Base-by-base conservation (phyloP, 768 basidiomycete species). In the Heimioporus sp. region DNA sequence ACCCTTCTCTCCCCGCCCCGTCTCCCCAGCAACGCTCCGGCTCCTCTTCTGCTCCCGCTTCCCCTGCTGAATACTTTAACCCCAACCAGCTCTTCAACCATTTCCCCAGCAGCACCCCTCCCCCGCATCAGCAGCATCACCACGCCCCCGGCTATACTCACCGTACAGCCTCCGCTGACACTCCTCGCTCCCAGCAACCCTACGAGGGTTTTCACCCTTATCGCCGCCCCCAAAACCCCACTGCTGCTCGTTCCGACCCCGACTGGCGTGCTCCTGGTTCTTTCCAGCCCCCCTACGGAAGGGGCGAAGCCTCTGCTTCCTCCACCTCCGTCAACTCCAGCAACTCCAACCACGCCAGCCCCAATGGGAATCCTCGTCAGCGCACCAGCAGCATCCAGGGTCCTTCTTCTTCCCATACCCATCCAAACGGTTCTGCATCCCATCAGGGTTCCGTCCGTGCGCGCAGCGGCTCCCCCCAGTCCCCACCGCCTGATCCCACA, bases 171-270 rank as follows among this genome's bases (percentile, higher is more conserved):
- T 69, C 74, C 0, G 56, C 72, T 2, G 64, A 64, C 13, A 52
- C 63, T 0, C 63, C 62, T 37, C 59, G 67, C 17, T 31, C 57
- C 2, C 56, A 58, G 21, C 62, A 46, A 10, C 64, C 48, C 35
- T 76, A 77, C 53, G 75, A 75, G 34, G 89, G 87, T 24, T 92
- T 83, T 65, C 89, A 91, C 66, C 90, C 90, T 49, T 91, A 91
- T 76, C 86, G 89, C 50, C 81, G 89, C 13, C 87, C 88, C 19
- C 76, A 68, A 24, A 58, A 53, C 49, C 5, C 56, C 50, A 17
- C 62, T 66, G 17, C 71, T 61, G 65, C 72, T 15, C 64, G 69
- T 3, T 63, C 61, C 9, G 62, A 63, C 31, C 48, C 58, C 41
- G 84, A 86, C 49, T 80, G 83, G 79, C 79, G 81, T 47, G 62